Conservation (phyloP, 164 flowering plant genomes). For the Paratinospora sagittata region DNA sequence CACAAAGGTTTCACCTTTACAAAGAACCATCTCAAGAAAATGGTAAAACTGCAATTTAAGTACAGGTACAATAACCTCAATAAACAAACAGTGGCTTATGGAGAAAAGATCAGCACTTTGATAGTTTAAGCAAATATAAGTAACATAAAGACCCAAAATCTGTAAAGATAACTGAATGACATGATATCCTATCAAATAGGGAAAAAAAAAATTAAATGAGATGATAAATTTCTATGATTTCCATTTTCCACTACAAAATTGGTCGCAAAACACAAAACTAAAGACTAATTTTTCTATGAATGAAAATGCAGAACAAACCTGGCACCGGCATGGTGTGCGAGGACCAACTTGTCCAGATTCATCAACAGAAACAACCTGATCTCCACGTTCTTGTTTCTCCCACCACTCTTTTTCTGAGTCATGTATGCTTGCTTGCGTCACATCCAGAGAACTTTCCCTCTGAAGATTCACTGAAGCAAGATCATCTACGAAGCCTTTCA, state of each 20-base stretch:
- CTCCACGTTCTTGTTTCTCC: constrained; percentile 81
- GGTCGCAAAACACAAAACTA: neutral
- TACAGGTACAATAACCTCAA: neutral
- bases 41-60: neutral
- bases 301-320: constrained; percentile 43
- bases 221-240: neutral
- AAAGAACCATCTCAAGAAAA: too few relatives aligned
- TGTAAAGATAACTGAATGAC: neutral
- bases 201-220: neutral
- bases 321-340: constrained; percentile 76
- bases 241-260: neutral
- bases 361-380: constrained; percentile 49
- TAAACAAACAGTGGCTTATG: neutral
- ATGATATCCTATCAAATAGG: neutral
- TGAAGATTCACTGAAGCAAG: constrained; percentile 26
- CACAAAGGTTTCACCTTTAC: too few relatives aligned
- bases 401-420: constrained; percentile 73
- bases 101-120: neutral
- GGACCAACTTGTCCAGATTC: constrained; percentile 95
- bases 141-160: neutral
- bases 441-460: constrained; percentile 29
- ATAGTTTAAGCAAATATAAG: neutral
- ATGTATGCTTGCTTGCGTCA: constrained; percentile 22
- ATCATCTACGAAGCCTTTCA: constrained; percentile 72
- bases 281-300: neutral